Conservation (phyloP, 2,329 filamentous ascomycete genomes). For the Penicillium sp. region DNA sequence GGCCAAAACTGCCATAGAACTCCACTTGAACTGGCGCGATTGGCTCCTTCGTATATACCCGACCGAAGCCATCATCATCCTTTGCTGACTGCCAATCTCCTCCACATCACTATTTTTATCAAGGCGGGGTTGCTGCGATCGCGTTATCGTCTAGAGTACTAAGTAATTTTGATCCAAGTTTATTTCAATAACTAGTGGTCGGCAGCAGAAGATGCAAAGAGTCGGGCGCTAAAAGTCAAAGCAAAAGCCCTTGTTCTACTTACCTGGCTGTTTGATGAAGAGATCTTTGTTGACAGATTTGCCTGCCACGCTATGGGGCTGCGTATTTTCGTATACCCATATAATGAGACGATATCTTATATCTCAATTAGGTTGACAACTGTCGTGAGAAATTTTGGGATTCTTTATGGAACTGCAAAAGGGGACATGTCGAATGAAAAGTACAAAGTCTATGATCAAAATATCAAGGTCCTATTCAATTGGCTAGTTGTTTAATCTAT, state of each 20-base stretch:
- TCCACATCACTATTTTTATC: slow-evolving; percentile 18
- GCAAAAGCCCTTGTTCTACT: background rate
- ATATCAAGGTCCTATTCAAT: no score
- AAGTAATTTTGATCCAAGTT: background rate
- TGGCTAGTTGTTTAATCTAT: background rate
- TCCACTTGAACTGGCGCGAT: background rate
- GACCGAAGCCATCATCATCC: background rate
- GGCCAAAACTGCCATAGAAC: slow-evolving; percentile 8
- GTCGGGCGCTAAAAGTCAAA: background rate
- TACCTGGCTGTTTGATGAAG: background rate
- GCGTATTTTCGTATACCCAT: background rate
- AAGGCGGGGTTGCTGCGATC: background rate
- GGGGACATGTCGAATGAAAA: background rate
- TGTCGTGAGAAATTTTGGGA: background rate
- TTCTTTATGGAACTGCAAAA: background rate
- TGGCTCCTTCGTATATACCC: slow-evolving; percentile 13
- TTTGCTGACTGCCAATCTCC: slow-evolving; percentile 1
- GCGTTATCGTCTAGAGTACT: background rate
- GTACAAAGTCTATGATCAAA: background rate
- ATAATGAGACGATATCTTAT: background rate
- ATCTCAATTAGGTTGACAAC: background rate
- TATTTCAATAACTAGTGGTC: background rate
- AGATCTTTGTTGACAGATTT: background rate
- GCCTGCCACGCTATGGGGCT: background rate
- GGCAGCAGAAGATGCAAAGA: background rate